These are phyloP conservation scores for Hsuehochloa calcarea DNA, from an alignment of 176 grass and related monocot species.

Conservation along the genomic window DNA sequence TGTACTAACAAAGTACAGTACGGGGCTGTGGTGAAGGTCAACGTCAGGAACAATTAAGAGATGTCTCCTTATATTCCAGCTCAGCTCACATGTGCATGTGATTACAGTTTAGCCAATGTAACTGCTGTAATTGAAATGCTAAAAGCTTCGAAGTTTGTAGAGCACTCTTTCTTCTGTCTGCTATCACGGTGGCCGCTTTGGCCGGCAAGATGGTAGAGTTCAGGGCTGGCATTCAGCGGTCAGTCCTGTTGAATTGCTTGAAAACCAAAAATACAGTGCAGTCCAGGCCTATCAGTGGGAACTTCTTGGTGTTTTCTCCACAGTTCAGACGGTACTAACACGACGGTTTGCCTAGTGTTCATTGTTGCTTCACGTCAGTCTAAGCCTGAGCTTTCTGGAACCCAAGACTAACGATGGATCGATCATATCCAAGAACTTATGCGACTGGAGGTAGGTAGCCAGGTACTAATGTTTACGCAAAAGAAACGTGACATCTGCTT, in stretches of 20 bases:
- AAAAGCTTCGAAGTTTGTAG: neutral
- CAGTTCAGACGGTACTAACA: neutral
- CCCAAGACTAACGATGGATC: neutral
- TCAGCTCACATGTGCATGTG: neutral
- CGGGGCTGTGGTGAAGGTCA: neutral
- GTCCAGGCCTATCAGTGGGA: neutral
- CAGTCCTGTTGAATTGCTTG: neutral
- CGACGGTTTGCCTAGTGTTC: neutral
- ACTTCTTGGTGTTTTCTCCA: neutral
- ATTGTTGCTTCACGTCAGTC: slow-evolving; percentile 40
- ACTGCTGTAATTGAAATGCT: neutral
- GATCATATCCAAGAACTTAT: neutral
- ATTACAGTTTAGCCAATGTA: neutral
- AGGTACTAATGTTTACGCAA: slow-evolving; percentile 24
- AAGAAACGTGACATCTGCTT: slow-evolving; percentile 25
- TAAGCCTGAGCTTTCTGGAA: neutral
- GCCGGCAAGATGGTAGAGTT: neutral
- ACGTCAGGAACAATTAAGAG: neutral
- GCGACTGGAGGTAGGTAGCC: neutral
- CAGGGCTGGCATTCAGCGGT: neutral
- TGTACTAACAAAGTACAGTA: neutral
- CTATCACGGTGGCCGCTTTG: neutral
- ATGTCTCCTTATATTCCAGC: neutral
- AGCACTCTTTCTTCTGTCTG: neutral
- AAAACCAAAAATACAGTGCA: neutral